Evolutionary conservation across 2,329 filamentous ascomycete genomes (phyloP).

Genomic region (Dryadomyces quercivorus): DNA sequence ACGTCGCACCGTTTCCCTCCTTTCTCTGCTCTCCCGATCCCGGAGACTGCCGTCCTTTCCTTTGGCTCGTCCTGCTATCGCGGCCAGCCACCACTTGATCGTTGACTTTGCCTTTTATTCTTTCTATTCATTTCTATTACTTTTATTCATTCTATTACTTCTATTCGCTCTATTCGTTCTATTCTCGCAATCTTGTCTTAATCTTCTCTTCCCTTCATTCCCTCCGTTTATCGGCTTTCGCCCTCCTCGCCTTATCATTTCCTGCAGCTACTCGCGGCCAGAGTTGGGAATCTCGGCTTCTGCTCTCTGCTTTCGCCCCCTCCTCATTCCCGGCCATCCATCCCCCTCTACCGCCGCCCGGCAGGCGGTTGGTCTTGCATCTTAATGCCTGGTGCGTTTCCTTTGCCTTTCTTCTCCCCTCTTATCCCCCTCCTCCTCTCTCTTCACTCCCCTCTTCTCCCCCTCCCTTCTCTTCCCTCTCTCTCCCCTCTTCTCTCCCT

Average conservation of each 20-base stretch:
- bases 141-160: too few relatives aligned
- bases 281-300: not conserved
- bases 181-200: too few relatives aligned
- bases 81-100: not conserved
- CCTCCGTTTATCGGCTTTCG: too few relatives aligned
- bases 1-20: too few relatives aligned
- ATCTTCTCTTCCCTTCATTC: too few relatives aligned
- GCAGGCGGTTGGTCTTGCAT: conserved; percentile 9
- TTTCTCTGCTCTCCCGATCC: not conserved
- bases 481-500: not conserved
- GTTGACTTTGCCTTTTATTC: too few relatives aligned
- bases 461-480: not conserved
- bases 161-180: too few relatives aligned
- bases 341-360: conserved; percentile 6
- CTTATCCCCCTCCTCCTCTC: not conserved
- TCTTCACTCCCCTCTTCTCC: too few relatives aligned
- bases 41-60: not conserved
- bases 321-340: not conserved
- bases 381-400: conserved; percentile 13
- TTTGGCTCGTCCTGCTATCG: not conserved
- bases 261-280: too few relatives aligned
- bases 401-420: not conserved
- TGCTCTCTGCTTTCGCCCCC: not conserved
- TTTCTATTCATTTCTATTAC: too few relatives aligned
- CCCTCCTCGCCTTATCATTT: not conserved